phyloP scores from a whole-genome alignment of 805 yeast species.

The Teunomyces panamensis region DNA sequence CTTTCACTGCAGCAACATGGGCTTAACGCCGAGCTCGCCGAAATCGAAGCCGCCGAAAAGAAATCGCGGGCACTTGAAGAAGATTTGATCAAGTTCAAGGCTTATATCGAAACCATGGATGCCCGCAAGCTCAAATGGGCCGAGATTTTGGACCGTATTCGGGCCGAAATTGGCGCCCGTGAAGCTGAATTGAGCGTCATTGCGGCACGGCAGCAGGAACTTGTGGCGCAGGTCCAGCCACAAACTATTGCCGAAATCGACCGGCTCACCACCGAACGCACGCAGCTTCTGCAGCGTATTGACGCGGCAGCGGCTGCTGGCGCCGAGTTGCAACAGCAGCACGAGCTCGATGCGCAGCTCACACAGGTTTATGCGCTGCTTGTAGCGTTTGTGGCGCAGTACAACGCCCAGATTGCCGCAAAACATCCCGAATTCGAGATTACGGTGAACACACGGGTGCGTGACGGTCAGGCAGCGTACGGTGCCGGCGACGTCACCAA shows the following conservation, averaged over 20 bases:
- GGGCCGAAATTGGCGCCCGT: conserved; percentile 48
- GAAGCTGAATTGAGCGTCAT: conserved; percentile 40
- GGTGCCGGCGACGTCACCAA: conserved; percentile 39
- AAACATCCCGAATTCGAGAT: not conserved
- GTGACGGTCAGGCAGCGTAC: conserved; percentile 8
- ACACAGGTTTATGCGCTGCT: not conserved
- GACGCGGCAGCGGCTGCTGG: conserved; percentile 43
- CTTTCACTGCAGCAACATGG: conserved; percentile 40
- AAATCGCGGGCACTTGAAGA: conserved; percentile 63
- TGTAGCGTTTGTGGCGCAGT: not conserved
- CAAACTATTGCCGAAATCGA: conserved; percentile 64
- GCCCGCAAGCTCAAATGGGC: conserved; percentile 67
- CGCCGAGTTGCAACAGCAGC: conserved; percentile 38
- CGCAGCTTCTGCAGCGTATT: conserved; percentile 51
- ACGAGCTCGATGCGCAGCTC: conserved; percentile 29
- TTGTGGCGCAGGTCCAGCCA: conserved; percentile 53
- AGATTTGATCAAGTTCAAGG: conserved; percentile 67
- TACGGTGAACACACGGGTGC: not conserved
- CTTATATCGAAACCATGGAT: conserved; percentile 67
- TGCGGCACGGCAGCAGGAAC: conserved; percentile 38
- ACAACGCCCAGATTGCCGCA: not conserved
- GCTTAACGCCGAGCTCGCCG: conserved; percentile 43
- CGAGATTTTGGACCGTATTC: conserved; percentile 52
- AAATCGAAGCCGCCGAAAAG: conserved; percentile 50
- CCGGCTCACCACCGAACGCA: conserved; percentile 58